These are phyloP conservation scores for Solanum infundibuliforme DNA, from an alignment of 257 asterid species.

Conservation along the genomic window DNA sequence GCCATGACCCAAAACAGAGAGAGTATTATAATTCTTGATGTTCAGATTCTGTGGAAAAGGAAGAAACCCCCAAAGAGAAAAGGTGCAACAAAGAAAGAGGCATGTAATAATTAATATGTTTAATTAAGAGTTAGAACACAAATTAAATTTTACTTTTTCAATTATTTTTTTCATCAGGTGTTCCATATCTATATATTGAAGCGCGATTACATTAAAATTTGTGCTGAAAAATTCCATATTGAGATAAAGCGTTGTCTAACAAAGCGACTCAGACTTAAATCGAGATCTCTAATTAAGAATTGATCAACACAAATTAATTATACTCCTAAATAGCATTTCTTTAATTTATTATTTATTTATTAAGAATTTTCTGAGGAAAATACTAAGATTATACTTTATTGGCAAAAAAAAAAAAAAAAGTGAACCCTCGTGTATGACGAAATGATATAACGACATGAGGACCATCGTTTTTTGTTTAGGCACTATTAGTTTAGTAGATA, in stretches of 20 bases:
- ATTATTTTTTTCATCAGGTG: too few relatives aligned
- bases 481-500: not conserved
- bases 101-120: not conserved
- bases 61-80: slow-evolving; percentile 2
- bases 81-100: not conserved
- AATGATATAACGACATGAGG: not conserved
- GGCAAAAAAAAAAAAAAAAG: too few relatives aligned
- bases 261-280: not conserved
- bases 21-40: not conserved
- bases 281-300: too few relatives aligned
- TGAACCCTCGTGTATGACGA: slow-evolving; percentile 1
- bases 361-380: not conserved
- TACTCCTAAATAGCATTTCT: not conserved
- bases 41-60: not conserved
- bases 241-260: not conserved
- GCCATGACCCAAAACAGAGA: slow-evolving; percentile 29
- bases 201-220: too few relatives aligned
- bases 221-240: too few relatives aligned
- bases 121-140: not conserved
- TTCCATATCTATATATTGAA: too few relatives aligned
- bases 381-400: not conserved
- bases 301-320: not conserved
- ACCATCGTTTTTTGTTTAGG: not conserved
- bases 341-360: not conserved
- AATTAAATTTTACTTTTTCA: too few relatives aligned